Evolutionary conservation across 1,139 yeast species (phyloP), one percentile per base, ranked within the genome.

Genomic region (Lodderomyces parapsilosis): DNA sequence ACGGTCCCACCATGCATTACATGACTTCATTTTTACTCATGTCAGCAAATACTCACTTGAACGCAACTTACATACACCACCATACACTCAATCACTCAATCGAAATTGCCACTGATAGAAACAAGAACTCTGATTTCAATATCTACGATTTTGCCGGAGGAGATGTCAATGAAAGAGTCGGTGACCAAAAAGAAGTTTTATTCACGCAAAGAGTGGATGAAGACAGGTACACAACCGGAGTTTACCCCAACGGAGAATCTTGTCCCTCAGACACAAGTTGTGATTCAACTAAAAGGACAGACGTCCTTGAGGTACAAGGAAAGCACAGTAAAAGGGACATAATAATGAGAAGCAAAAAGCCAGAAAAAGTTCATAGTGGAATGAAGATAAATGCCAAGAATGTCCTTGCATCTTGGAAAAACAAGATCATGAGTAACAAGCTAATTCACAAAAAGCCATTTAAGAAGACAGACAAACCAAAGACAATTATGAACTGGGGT

Each of bases 1-100:
- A 11, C 23, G 20, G 14, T 24, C 4, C n/a, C 30, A 35, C 3
- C 14, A 48, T 48, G 51, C 32, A 44, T 19, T 46, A 37, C 22
- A 43, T 47, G 42, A 41, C 47, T 11, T 44, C 48, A 18, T 32
- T 48, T 8, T 25, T 48, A 30, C 37, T 48, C 19, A 38, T 46
- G 27, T 42, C 48, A 27, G 42, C 44, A 10, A 31, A 40, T 39
- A 34, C 42, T 4, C 38, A 35, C 15, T 18, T 45, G 30, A 43
- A 44, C n/a, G 38, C 47, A 22, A 37, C 43, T 9, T 27, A 27
- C n/a, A 39, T 45, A 36, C 17, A 20, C 13, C 13, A 39, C 20
- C 13, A 39, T 20, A 11, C 24, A 33, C 24, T 24, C 14, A 39
- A 24, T 28, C 15, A 23, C 20, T 17, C 33, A 17, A 8, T 33